Conservation (phyloP, 371 early-diverging fungal species). For the Haplosporangium sp. region DNA sequence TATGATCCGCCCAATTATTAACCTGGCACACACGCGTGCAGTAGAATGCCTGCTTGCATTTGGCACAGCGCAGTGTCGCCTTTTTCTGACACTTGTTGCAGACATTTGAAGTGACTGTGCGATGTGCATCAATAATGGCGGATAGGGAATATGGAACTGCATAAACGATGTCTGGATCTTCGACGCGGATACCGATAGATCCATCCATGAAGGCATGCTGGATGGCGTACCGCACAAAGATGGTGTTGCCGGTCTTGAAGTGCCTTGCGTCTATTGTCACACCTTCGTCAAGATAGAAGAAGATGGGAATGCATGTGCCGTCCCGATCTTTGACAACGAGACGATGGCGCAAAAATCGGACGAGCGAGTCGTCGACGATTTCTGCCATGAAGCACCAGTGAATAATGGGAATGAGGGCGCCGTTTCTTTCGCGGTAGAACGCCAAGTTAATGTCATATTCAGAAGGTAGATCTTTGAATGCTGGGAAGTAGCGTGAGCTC, state of each 20-base stretch:
- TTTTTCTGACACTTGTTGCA: slow-evolving; percentile 1
- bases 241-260: slow-evolving; percentile 5
- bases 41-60: slow-evolving; percentile 9
- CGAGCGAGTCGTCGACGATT: slow-evolving; percentile 4
- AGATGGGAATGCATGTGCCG: not conserved
- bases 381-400: slow-evolving; percentile 19
- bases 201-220: slow-evolving; percentile 5
- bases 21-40: slow-evolving; percentile 8
- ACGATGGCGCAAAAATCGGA: slow-evolving; percentile 1
- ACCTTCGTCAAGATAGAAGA: not conserved
- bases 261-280: not conserved
- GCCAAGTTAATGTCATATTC: not conserved
- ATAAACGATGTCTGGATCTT: not conserved
- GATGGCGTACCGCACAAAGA: slow-evolving; percentile 11
- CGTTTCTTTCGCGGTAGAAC: not conserved
- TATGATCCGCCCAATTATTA: slow-evolving; percentile 7
- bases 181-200: not conserved
- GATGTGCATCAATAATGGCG: slow-evolving; percentile 5
- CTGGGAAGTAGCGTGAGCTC: slow-evolving; percentile 5
- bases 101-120: not conserved
- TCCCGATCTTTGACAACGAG: slow-evolving; percentile 6
- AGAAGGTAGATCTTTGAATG: not conserved
- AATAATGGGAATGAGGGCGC: not conserved
- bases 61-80: not conserved
- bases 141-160: not conserved